Base-by-base conservation (phyloP, 192 early-diverging fungal species). In the Coemansia sp. region DNA sequence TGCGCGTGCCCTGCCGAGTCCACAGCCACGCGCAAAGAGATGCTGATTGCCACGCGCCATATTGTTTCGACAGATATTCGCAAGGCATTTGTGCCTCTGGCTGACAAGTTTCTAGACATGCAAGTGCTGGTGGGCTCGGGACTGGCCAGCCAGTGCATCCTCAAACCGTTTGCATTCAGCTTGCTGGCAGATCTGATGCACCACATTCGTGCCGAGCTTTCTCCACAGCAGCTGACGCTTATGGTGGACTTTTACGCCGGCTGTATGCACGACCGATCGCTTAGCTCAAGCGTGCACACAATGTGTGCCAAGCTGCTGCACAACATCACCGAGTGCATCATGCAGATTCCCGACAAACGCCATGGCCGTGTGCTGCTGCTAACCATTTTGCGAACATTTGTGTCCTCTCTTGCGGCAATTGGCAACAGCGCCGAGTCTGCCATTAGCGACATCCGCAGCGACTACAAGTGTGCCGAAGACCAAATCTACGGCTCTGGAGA, bases 121-220 rank as follows among this genome's bases (percentile, higher is more conserved):
- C 88, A 96, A 62, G 90, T 99, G 1, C 66, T 99, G 26, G 84
- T 96, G 18, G 96, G 96, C 26, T 83, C 87, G 2, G 96, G 95
- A 5, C 89, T 98, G 6, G 97, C 97, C 6, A 88, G 87, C 23
- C 87, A 88, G 48, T 94, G 98, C 62, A 94, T 93, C 1, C 58
- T 99, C 52, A 80, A 90, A 83, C 91, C 93, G 3, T 74, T 95
- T 45, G 94, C 93, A 1, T 93, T 96, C 66, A 93, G 90, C 61
- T 91, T 97, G 76, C 81, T 99, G 8, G 92, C 93, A 0, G 97
- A 99, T 69, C 73, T 99, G 45, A 88, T 99, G 51, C 94, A 97
- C 65, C 90, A 96, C 76, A 89, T 98, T 40, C 88, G 97, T 16
- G 77, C 80, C 7, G 90, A 94, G 45, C 81, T 98, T 6, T 86